Evolutionary conservation across 2,329 filamentous ascomycete species (phyloP).

Genomic region (Alternaria burnsii): DNA sequence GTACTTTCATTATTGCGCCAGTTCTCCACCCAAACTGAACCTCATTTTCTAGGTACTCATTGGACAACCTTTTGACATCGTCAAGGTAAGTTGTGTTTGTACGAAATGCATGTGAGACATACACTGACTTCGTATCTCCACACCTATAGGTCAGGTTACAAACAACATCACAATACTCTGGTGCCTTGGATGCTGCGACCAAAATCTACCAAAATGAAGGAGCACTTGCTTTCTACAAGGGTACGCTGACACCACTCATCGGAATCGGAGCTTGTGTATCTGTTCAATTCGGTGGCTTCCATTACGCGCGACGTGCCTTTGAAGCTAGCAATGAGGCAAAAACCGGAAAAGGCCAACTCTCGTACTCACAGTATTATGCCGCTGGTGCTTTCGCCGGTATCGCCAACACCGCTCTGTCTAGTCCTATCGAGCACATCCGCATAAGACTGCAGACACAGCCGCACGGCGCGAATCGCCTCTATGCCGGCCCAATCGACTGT

Average conservation of each 20-base stretch:
- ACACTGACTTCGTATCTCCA: background rate
- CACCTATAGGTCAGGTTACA: conserved; percentile 75
- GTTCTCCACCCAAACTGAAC: background rate
- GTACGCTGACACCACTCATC: conserved; percentile 90
- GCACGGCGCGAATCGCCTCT: conserved; percentile 80
- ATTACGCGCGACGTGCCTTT: conserved; percentile 86
- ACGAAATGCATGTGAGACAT: background rate
- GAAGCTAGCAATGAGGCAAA: conserved; percentile 72
- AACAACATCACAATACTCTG: conserved; percentile 82
- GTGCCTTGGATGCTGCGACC: conserved; percentile 79
- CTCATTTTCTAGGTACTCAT: conserved; percentile 77
- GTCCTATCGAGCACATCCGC: conserved; percentile 95
- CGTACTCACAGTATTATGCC: conserved; percentile 86
- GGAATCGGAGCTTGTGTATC: conserved; percentile 95
- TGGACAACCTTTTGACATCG: conserved; percentile 72
- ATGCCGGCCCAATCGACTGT: conserved; percentile 87
- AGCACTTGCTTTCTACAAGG: conserved; percentile 94
- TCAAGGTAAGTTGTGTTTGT: conserved; percentile 64
- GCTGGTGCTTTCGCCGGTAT: conserved; percentile 92
- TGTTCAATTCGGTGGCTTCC: conserved; percentile 98
- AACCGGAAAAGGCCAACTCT: conserved; percentile 62
- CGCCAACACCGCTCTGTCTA: conserved; percentile 86
- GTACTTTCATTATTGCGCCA: background rate
- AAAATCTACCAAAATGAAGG: conserved; percentile 91
- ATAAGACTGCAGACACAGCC: conserved; percentile 97